These are phyloP conservation scores for Russula sp. DNA, from an alignment of 768 basidiomycete species.

Conservation along the genomic window DNA sequence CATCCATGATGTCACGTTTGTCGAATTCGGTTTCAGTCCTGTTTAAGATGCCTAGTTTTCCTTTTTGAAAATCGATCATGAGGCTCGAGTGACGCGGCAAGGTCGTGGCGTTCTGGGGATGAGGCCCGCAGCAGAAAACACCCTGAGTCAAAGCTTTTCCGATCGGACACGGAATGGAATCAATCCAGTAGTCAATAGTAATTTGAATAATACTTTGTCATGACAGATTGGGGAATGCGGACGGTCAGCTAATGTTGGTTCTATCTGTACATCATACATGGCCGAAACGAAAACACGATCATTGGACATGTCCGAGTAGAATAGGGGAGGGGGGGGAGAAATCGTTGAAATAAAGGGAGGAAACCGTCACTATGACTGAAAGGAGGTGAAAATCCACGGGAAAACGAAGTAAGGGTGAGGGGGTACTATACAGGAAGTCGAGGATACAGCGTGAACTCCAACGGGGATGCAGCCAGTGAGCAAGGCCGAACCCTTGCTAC, in stretches of 20 bases:
- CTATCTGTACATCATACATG: constrained; percentile 26
- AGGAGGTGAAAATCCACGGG: background rate
- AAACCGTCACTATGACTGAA: constrained; percentile 16
- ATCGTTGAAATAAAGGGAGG: constrained; percentile 6
- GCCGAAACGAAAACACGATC: background rate
- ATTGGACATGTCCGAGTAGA: constrained; percentile 8
- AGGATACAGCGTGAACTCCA: background rate
- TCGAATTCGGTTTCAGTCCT: background rate
- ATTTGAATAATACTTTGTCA: background rate
- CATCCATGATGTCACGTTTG: constrained; percentile 2
- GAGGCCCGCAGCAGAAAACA: background rate
- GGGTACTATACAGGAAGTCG: background rate
- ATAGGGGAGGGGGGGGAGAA: background rate
- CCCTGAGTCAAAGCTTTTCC: background rate
- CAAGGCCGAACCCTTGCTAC: too few species aligned
- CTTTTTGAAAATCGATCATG: constrained; percentile 3
- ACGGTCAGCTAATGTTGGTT: constrained; percentile 14
- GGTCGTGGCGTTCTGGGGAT: background rate
- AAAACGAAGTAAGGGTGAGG: background rate
- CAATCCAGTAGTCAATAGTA: background rate
- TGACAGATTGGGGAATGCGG: constrained; percentile 3
- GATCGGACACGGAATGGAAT: background rate
- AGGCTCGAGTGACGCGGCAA: background rate
- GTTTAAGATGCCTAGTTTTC: background rate
- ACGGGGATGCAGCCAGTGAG: background rate